These are phyloP conservation scores for Pharus latifolius DNA, from an alignment of 176 grass and related monocot species.

Conservation along the genomic window DNA sequence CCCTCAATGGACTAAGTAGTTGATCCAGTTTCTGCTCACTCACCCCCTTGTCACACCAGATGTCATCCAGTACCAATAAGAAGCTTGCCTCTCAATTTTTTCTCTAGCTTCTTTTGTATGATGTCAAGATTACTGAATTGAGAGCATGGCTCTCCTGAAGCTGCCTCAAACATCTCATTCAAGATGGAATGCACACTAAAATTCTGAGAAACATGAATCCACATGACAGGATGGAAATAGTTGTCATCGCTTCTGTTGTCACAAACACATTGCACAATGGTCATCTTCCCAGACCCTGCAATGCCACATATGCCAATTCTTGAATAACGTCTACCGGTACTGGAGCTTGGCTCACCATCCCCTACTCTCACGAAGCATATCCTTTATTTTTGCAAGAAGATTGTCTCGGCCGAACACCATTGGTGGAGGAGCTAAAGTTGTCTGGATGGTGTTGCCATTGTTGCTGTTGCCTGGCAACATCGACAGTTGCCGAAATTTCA, in stretches of 20 bases:
- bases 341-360: background rate
- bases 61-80: conserved; percentile 41
- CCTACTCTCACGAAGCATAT: background rate
- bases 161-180: background rate
- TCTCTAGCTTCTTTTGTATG: background rate
- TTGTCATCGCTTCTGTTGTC: no score
- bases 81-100: background rate
- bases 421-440: background rate
- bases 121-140: background rate
- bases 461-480: background rate
- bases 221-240: conserved; percentile 7
- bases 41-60: background rate
- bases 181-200: background rate
- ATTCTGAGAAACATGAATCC: conserved; percentile 7
- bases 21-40: background rate
- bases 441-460: background rate
- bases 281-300: conserved; percentile 29
- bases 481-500: background rate
- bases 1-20: background rate
- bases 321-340: background rate
- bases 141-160: background rate
- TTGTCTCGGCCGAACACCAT: conserved; percentile 9
- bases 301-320: conserved; percentile 22
- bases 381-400: background rate
- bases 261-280: conserved; percentile 26